These are phyloP conservation scores for Yamadazyma membranifaciens DNA, from an alignment of 1,139 yeast species.

Conservation along the genomic window DNA sequence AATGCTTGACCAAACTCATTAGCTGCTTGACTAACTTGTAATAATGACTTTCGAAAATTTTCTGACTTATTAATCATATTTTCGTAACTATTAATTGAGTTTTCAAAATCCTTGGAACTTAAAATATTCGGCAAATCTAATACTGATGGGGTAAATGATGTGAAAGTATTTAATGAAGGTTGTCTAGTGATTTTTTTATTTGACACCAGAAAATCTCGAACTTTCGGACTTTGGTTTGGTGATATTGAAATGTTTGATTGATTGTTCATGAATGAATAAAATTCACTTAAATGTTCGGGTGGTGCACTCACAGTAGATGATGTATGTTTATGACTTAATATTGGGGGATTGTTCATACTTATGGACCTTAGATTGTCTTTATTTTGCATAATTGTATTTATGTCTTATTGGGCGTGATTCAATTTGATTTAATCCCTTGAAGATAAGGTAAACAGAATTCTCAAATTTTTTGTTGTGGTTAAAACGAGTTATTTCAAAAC, in stretches of 20 bases:
- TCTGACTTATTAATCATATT: slow-evolving; percentile 52
- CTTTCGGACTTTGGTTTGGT: slow-evolving; percentile 15
- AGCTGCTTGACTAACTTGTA: slow-evolving; percentile 57
- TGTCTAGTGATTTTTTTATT: slow-evolving; percentile 18
- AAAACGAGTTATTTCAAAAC: too few relatives aligned
- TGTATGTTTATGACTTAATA: slow-evolving; percentile 3
- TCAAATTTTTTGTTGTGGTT: neutral
- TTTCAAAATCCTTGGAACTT: slow-evolving; percentile 55
- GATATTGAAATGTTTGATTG: slow-evolving; percentile 15
- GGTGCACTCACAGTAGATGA: slow-evolving; percentile 15
- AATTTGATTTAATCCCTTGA: neutral
- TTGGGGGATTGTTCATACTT: slow-evolving; percentile 3
- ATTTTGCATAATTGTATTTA: slow-evolving; percentile 1
- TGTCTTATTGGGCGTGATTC: neutral
- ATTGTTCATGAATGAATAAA: slow-evolving; percentile 45
- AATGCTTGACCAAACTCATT: slow-evolving; percentile 72
- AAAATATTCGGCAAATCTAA: slow-evolving; percentile 59
- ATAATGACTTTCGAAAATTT: slow-evolving; percentile 49
- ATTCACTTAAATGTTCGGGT: slow-evolving; percentile 58
- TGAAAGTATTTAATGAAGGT: slow-evolving; percentile 35
- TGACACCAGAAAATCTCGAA: slow-evolving; percentile 9
- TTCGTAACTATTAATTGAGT: slow-evolving; percentile 46
- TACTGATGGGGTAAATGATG: slow-evolving; percentile 50
- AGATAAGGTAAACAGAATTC: neutral
- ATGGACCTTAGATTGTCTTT: slow-evolving; percentile 1